These are phyloP conservation scores for Umbelopsis sp. DNA, from an alignment of 192 early-diverging fungal genomes.

Conservation along the genomic window DNA sequence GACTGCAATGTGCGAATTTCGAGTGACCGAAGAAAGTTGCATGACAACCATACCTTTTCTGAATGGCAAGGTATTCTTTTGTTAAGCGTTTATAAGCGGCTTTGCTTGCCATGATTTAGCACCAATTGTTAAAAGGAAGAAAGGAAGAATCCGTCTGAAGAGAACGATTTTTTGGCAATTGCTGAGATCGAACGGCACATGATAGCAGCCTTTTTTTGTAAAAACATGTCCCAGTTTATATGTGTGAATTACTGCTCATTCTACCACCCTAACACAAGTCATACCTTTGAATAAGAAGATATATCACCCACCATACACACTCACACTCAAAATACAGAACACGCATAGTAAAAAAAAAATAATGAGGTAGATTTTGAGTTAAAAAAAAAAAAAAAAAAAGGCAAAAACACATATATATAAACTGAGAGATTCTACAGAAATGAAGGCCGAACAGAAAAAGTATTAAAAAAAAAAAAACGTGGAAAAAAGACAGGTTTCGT, in stretches of 20 bases:
- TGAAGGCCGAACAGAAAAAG: neutral
- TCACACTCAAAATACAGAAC: neutral
- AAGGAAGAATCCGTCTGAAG: neutral
- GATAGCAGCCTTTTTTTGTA: neutral
- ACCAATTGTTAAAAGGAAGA: neutral
- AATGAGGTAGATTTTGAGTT: neutral
- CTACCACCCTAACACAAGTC: neutral
- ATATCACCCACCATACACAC: neutral
- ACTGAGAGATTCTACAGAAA: constrained; percentile 17
- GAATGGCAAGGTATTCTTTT: constrained; percentile 79
- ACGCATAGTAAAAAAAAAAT: neutral
- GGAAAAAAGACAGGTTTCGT: neutral
- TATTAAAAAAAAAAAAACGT: neutral
- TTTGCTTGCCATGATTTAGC: constrained; percentile 73
- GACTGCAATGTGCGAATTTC: neutral
- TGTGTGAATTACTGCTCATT: neutral
- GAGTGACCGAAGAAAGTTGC: neutral
- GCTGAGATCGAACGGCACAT: neutral
- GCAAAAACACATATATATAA: constrained; percentile 15
- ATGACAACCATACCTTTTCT: constrained; percentile 47
- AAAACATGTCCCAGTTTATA: neutral
- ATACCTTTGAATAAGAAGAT: no score
- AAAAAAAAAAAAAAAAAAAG: constrained; percentile 15
- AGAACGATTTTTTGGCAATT: neutral
- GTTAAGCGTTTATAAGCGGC: constrained; percentile 75